Evolutionary conservation across 2,329 filamentous ascomycete genomes (phyloP).

Genomic region (Penicillium sp.): DNA sequence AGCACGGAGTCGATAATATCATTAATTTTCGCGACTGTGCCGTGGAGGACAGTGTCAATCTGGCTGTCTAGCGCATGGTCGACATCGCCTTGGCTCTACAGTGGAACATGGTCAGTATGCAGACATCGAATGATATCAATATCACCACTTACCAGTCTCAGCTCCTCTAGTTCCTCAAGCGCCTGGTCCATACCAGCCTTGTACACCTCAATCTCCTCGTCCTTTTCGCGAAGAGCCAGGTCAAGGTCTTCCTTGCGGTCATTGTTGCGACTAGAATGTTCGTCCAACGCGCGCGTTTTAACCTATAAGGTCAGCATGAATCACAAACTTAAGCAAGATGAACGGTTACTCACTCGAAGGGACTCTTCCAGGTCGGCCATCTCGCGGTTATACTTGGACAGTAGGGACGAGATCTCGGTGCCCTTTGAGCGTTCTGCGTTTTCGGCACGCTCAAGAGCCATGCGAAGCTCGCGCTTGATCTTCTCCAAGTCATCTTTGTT

Average conservation of each 20-base stretch:
- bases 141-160: slow-evolving; percentile 57
- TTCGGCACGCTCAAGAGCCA: slow-evolving; percentile 88
- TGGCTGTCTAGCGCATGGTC: slow-evolving; percentile 84
- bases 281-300: slow-evolving; percentile 85
- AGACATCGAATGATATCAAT: background rate
- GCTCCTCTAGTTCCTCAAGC: slow-evolving; percentile 84
- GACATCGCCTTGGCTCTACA: slow-evolving; percentile 66
- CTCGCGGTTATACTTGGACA: slow-evolving; percentile 94
- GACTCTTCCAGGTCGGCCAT: slow-evolving; percentile 96
- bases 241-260: slow-evolving; percentile 86
- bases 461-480: slow-evolving; percentile 85
- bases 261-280: slow-evolving; percentile 72
- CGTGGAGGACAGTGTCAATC: slow-evolving; percentile 82
- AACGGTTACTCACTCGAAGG: slow-evolving; percentile 53
- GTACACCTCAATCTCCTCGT: slow-evolving; percentile 96
- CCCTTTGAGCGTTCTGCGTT: slow-evolving; percentile 91
- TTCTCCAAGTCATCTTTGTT: slow-evolving; percentile 95
- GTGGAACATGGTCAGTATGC: background rate
- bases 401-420: slow-evolving; percentile 89
- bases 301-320: slow-evolving; percentile 51
- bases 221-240: slow-evolving; percentile 82
- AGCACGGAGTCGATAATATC: slow-evolving; percentile 97
- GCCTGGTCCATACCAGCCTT: slow-evolving; percentile 98
- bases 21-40: slow-evolving; percentile 89
- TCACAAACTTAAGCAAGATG: background rate